Evolutionary conservation across 108 stramenopile species (phyloP).

Genomic region (Stephanodiscus triporus): DNA sequence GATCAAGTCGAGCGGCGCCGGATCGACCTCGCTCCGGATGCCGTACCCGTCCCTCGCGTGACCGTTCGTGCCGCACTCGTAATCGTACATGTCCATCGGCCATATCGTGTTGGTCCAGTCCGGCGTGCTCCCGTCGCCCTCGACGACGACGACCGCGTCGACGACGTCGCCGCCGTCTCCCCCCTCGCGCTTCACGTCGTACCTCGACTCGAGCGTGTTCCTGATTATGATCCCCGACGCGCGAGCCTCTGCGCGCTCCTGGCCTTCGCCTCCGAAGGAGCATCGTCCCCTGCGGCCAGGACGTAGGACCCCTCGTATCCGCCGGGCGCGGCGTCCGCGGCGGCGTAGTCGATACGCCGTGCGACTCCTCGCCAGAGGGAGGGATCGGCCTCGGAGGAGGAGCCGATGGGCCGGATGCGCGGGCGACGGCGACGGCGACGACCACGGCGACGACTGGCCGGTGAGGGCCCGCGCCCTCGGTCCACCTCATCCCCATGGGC

Average conservation of each 20-base stretch:
- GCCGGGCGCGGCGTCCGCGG: conserved; percentile 7
- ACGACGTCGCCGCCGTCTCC: conserved; percentile 4
- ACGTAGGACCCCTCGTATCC: conserved; percentile 32
- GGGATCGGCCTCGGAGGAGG: conserved; percentile 44
- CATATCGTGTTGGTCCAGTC: conserved; percentile 33
- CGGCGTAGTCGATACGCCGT: conserved; percentile 7
- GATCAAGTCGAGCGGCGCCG: conserved; percentile 50
- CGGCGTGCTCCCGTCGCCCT: background rate
- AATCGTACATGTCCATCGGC: conserved; percentile 60
- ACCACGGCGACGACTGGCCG: background rate
- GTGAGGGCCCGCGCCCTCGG: conserved; percentile 15
- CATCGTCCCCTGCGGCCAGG: conserved; percentile 75
- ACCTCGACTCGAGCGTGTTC: conserved; percentile 66
- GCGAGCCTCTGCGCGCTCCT: conserved; percentile 60
- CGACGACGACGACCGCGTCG: conserved; percentile 11
- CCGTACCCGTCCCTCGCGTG: conserved; percentile 13
- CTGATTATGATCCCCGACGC: conserved; percentile 65
- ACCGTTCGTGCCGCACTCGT: conserved; percentile 64
- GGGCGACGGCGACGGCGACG: no score
- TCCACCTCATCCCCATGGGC: conserved; percentile 23
- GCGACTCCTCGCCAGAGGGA: conserved; percentile 58
- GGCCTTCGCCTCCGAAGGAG: conserved; percentile 76
- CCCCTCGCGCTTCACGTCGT: conserved; percentile 22
- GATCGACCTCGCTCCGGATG: conserved; percentile 52
- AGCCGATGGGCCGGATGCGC: conserved; percentile 26